Evolutionary conservation across 1,139 yeast species (phyloP).

Genomic region (Debaryomycetaceae sp.): DNA sequence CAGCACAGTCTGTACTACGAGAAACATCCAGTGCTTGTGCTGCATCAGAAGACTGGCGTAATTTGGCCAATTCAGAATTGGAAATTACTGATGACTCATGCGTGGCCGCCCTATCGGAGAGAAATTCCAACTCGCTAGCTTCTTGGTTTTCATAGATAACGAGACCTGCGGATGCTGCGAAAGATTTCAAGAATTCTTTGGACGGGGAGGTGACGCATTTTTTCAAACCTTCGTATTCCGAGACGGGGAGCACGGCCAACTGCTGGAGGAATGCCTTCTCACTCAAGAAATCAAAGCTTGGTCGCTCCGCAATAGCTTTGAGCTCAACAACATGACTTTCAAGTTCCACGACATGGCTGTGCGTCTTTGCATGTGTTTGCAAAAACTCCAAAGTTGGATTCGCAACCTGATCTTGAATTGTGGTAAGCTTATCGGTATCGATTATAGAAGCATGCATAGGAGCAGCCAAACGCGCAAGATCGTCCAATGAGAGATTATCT

Average conservation of each 20-base stretch:
- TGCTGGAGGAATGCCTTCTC: slow-evolving; percentile 8
- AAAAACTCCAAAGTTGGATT: slow-evolving; percentile 15
- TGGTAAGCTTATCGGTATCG: slow-evolving; percentile 7
- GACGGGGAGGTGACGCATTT: slow-evolving; percentile 7
- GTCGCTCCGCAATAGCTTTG: slow-evolving; percentile 6
- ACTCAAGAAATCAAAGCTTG: slow-evolving; percentile 8
- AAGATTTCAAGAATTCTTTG: slow-evolving; percentile 5
- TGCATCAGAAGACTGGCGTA: slow-evolving; percentile 5
- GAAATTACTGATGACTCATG: slow-evolving; percentile 3
- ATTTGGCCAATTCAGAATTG: slow-evolving; percentile 2
- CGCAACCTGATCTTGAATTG: slow-evolving; percentile 7
- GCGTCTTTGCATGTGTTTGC: slow-evolving; percentile 6
- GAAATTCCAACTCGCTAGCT: slow-evolving; percentile 5
- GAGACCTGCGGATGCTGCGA: slow-evolving; percentile 1
- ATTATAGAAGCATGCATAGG: no score
- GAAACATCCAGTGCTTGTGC: no score
- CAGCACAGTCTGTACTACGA: no score
- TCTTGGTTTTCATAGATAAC: neutral
- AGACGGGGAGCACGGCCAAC: slow-evolving; percentile 6
- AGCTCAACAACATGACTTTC: slow-evolving; percentile 7
- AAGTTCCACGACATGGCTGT: slow-evolving; percentile 10
- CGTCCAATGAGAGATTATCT: slow-evolving; percentile 10
- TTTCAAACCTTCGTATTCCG: slow-evolving; percentile 8
- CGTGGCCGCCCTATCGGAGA: neutral
- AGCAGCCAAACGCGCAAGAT: slow-evolving; percentile 5